Evolutionary conservation across 495 filamentous ascomycete species (phyloP), one percentile per base, ranked within the genome.

Genomic region (Lineolata rhizophorae): DNA sequence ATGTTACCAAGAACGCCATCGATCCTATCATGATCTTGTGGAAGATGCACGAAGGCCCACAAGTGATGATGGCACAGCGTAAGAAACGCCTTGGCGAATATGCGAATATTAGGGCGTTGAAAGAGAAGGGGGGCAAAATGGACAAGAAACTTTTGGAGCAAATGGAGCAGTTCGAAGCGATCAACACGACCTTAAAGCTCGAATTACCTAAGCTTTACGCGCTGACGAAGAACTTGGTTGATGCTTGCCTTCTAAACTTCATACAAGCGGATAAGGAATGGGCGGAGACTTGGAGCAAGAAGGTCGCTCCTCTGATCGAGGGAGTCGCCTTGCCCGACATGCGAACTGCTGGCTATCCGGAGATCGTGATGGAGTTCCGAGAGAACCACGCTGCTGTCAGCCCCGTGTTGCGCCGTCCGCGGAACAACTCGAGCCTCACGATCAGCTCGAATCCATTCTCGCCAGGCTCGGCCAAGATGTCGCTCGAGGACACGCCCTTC

Each of bases 111-210:
- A 82, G 76, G 44, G 62, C 70, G 14, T 57, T 73, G 27, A 76
- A 72, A 45, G 79, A 79, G 21, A 64, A 72, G 25, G 76, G 76
- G 19, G 79, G 87, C 43, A 78, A 74, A 32, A 60, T 73, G 5
- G 82, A 91, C 44, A 76, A 76, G 46, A 84, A 83, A 43, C 74
- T 79, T 0, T 55, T 62, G 1, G 81, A 91, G 32, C 67, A 76
- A 29, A 79, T 75, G 4, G 78, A 91, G 37, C 74, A 83, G 45
- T 95, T 87, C 47, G 60, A 73, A 31, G 82, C 82, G 5, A 58
- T 95, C 31, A 95, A 94, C 41, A 78, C 93, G 20, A 76, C 82
- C 0, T 57, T 95, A 35, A 94, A 92, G 49, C 72, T 84, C 26
- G 85, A 95, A 43, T 61, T 99, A 17, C 87, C 87, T 8, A 77